Conservation (phyloP, 345 rosid species). For the Conringia planisiliqua region DNA sequence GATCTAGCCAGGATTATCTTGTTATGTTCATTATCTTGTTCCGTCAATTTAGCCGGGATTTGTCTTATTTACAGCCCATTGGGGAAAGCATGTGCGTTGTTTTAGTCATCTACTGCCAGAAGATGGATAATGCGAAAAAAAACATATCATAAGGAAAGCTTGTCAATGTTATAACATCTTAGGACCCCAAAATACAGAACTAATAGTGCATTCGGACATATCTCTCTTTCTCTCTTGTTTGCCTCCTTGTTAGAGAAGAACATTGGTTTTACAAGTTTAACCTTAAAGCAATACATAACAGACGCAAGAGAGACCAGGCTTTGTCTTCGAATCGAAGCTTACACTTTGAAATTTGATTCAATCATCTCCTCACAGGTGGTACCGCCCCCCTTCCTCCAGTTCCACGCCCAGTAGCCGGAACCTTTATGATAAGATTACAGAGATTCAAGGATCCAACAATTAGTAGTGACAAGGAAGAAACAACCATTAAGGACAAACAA, state of each 20-base stretch:
- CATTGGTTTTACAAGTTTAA: conserved; percentile 21
- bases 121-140: background rate
- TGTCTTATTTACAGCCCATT: background rate
- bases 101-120: background rate
- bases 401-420: conserved; percentile 84
- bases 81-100: background rate
- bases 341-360: background rate
- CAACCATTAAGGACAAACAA: background rate
- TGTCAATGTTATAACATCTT: conserved; percentile 6
- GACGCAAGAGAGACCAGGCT: conserved; percentile 7
- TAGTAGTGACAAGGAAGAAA: conserved; percentile 11
- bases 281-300: conserved; percentile 16
- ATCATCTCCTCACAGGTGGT: conserved; percentile 80
- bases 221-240: conserved; percentile 14
- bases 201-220: conserved; percentile 3
- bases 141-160: background rate
- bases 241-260: conserved; percentile 2
- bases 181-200: conserved; percentile 11
- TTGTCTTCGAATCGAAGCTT: conserved; percentile 18
- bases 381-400: conserved; percentile 74
- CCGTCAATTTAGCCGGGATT: background rate
- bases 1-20: no score
- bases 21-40: background rate
- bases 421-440: conserved; percentile 32
- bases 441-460: conserved; percentile 3